Conservation (phyloP, 192 early-diverging fungal species). For the Spizellomyces sp. region DNA sequence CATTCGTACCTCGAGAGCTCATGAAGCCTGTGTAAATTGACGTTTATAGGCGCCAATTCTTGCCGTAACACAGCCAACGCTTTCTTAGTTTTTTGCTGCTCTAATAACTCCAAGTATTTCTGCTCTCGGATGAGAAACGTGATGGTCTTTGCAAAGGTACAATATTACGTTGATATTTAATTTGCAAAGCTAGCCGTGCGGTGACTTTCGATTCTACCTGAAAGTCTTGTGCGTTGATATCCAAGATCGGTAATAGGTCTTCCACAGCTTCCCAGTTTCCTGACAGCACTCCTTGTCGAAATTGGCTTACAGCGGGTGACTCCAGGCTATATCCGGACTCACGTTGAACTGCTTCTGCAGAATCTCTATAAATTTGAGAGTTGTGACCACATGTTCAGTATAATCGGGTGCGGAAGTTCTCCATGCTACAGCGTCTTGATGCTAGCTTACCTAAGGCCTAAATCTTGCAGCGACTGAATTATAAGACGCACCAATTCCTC, state of each 20-base stretch:
- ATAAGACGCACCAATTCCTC: slow-evolving; percentile 87
- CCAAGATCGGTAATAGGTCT: slow-evolving; percentile 52
- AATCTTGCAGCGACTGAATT: slow-evolving; percentile 79
- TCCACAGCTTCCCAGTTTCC: slow-evolving; percentile 81
- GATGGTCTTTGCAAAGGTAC: slow-evolving; percentile 30
- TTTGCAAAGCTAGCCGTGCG: not conserved
- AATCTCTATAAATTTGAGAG: slow-evolving; percentile 44
- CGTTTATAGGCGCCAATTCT: slow-evolving; percentile 75
- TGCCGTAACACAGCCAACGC: slow-evolving; percentile 78
- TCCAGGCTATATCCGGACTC: slow-evolving; percentile 85
- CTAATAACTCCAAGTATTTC: slow-evolving; percentile 89
- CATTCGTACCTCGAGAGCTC: slow-evolving; percentile 67
- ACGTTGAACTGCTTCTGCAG: slow-evolving; percentile 68
- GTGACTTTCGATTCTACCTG: not conserved
- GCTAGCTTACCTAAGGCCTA: slow-evolving; percentile 72
- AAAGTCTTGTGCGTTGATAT: slow-evolving; percentile 17
- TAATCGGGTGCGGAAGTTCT: not conserved
- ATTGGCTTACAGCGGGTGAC: slow-evolving; percentile 64
- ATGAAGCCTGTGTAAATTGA: slow-evolving; percentile 72
- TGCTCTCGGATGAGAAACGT: slow-evolving; percentile 83
- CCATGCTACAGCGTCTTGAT: too few relatives aligned
- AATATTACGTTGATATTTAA: not conserved
- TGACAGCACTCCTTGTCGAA: slow-evolving; percentile 70
- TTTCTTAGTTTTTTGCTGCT: slow-evolving; percentile 64
- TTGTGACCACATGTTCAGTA: not conserved